Evolutionary conservation across 495 filamentous ascomycete species (phyloP).

Genomic region (Letharia columbiana): DNA sequence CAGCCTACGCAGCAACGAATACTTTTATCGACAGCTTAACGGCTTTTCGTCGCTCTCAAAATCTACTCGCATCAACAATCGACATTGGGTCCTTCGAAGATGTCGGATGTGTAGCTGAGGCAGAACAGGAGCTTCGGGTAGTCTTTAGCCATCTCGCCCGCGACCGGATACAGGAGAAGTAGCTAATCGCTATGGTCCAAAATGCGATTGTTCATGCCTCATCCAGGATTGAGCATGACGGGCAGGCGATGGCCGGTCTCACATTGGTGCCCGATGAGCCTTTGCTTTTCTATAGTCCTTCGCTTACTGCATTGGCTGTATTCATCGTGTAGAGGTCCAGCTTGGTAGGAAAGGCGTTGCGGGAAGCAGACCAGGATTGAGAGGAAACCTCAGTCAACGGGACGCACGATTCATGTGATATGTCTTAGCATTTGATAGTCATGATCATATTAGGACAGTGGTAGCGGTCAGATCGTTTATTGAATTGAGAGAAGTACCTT

Average conservation of each 20-base stretch:
- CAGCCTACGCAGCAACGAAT: constrained; percentile 35
- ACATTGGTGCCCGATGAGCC: not conserved
- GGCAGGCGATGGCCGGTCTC: not conserved
- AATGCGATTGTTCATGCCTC: too few species aligned
- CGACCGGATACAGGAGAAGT: constrained; percentile 2
- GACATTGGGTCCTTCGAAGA: constrained; percentile 26
- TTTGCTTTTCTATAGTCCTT: not conserved
- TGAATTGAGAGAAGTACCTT: too few species aligned
- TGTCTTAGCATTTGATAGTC: too few species aligned
- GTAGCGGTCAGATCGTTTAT: too few species aligned
- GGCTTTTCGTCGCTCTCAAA: not conserved
- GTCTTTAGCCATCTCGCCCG: not conserved
- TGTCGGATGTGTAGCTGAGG: constrained; percentile 24
- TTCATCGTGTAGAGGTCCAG: too few species aligned
- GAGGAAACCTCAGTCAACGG: too few species aligned
- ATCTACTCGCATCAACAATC: constrained; percentile 24
- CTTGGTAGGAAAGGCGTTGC: too few species aligned
- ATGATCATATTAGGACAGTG: too few species aligned
- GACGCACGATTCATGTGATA: too few species aligned
- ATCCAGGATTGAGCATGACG: not conserved
- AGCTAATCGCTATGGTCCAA: too few species aligned
- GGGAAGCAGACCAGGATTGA: too few species aligned
- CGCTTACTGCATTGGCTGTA: too few species aligned
- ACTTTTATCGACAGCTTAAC: not conserved
- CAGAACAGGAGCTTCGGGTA: not conserved